Base-by-base conservation (phyloP, 2,329 filamentous ascomycete species). In the Phialemonium atrogriseum region DNA sequence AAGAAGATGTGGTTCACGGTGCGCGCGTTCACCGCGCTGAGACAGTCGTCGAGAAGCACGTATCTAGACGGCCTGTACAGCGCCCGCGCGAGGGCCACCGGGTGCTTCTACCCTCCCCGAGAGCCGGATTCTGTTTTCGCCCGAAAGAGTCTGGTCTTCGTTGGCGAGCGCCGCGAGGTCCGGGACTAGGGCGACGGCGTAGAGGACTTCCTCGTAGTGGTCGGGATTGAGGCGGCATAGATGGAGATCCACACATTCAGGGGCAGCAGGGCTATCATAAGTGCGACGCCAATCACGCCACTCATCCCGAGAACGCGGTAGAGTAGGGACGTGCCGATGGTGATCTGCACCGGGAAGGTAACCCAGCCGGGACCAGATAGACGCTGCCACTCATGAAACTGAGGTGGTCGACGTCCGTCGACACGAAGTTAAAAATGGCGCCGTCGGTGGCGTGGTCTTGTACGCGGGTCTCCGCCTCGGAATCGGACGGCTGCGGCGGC, bases 1-100 rank as follows among this genome's bases (percentile, higher is more conserved):
- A 82, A 80, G 59, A 96, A 95, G 44, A 96, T 95, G 79, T 89
- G 94, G 54, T 94, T 91, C 4, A 87, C 87, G 0, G 89, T 95
- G 48, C 96, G 89, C 5, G 89, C 91, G 54, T 98, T 91, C 17
- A 96, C 88, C 19, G 89, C 89, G 50, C 87, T 95, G 22, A 96
- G 69, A 41, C 91, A 94, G 55, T 98, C 89, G 50, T 98, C 89
- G 25, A 98, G 70, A 10, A 98, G 70, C 11, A 96, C 62, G 55
- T 95, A n/a, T n/a, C n/a, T n/a, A n/a, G n/a, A n/a, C n/a, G n/a
- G n/a, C n/a, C 76, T 81, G 52, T 85, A 85, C 13, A 85, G 58
- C 10, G 80, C 80, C 51, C 80, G 68, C 14, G 80, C 80, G 27
- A 85, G 66, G 15, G 80, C 84, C 21, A 85, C 84, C 33, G 80